Base-by-base conservation (phyloP, 225 moss, liverwort and hornwort genomes). In the Climacium dendroides region DNA sequence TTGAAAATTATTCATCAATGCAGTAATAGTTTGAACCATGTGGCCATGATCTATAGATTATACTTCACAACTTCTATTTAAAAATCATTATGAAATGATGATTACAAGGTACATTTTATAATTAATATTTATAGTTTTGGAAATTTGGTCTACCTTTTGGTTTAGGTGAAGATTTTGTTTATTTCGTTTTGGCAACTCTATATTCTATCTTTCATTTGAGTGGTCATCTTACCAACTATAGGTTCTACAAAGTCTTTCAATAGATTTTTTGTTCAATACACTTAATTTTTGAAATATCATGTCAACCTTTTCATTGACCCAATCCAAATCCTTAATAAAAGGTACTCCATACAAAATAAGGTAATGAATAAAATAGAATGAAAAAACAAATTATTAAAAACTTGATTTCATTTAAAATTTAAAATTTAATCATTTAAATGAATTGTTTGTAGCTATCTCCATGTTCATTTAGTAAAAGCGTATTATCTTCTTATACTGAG, bases 281-380 rank as follows among this genome's bases (percentile, higher is more conserved):
- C 3, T 7, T 7, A 55, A n/a, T 26, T 78, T 50, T 57, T 25
- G 28, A 58, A 0, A 29, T 28, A 26, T 57, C 5, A 7, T 19
- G 10, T 47, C 30, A 73, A 30, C 0, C 1, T 47, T 47, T n/a
- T 65, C 13, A 52, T 35, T 26, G 9, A 18, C 1, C 8, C 13
- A 52, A 13, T 19, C 1, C 1, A 1, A 10, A 32, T 15, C 5
- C n/a, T n/a, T n/a, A n/a, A n/a, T n/a, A n/a, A n/a, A n/a, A n/a
- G n/a, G n/a, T n/a, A n/a, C n/a, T n/a, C n/a, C n/a, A n/a, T n/a
- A n/a, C n/a, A n/a, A n/a, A n/a, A n/a, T n/a, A n/a, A n/a, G n/a
- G n/a, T n/a, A n/a, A n/a, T n/a, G n/a, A n/a, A n/a, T n/a, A n/a
- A n/a, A n/a, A n/a, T n/a, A n/a, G n/a, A n/a, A n/a, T n/a, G n/a